Base-by-base conservation (phyloP, 2,329 filamentous ascomycete genomes). In the Ampelomyces quisqualis region DNA sequence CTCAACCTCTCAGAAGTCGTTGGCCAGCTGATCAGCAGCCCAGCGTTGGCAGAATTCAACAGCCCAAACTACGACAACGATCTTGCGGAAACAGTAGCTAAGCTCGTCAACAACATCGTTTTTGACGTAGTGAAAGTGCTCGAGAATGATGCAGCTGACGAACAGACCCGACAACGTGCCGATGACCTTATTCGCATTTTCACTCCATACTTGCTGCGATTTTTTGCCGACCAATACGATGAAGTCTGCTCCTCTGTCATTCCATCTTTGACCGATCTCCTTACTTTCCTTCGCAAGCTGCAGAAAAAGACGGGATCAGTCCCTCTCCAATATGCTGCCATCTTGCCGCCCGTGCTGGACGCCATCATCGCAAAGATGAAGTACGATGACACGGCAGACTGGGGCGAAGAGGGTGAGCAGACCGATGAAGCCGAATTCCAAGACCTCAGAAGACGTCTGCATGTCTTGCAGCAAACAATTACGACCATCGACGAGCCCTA, bases 361-460 rank as follows among this genome's bases (percentile, higher is more conserved):
- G 89, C 90, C 39, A 91, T 97, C 57, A 86, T 98, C 45, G 77
- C 81, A 40, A 98, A 98, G 73, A 96, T 97, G 90, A 85, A 91
- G 63, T 97, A 95, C 62, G 93, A 98, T 58, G 91, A 96, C 64
- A 96, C 91, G 5, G 86, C 88, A 1, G 85, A 81, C 14, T 97
- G 91, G 91, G 91, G 90, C 24, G 84, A 90, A 43, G 90, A 96
- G 63, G 90, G 95, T 57, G 90, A 95, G 57, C 86, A 95, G 67
- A 95, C 90, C 2, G 93, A 97, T 58, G 93, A 98, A 70, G 93
- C 91, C 18, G 93, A 98, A 65, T 98, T 98, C 57, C 88, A 95
- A 62, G 93, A 98, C 56, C 77, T 98, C 38, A 83, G 94, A 45
- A 94, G 95, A 67, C 82, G 88, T 55, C 75, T 98, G 33, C 88